Conservation (phyloP, 257 asterid species). For the Catharanthus roseus region DNA sequence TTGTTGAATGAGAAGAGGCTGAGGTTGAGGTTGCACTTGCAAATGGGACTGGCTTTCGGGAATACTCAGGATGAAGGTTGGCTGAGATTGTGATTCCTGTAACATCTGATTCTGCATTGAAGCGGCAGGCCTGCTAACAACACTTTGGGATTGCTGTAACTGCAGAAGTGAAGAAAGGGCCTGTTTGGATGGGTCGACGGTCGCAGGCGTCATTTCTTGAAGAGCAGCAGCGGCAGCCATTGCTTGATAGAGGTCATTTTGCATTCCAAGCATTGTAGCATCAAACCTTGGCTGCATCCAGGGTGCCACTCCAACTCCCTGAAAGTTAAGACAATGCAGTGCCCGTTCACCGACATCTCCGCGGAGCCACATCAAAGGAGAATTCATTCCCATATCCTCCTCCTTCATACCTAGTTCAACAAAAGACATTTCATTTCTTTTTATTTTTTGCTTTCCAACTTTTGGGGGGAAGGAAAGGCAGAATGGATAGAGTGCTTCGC, state of each 20-base stretch:
- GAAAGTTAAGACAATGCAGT: conserved; percentile 47
- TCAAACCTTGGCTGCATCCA: conserved; percentile 70
- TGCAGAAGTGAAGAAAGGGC: conserved; percentile 42
- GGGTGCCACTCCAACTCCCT: conserved; percentile 54
- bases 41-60: conserved; percentile 29
- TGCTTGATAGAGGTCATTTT: conserved; percentile 63
- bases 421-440: background rate
- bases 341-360: conserved; percentile 47
- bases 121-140: conserved; percentile 20
- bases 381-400: conserved; percentile 52
- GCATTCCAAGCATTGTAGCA: conserved; percentile 43
- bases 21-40: conserved; percentile 30
- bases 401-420: conserved; percentile 44
- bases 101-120: conserved; percentile 39
- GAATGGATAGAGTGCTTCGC: background rate
- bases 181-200: conserved; percentile 63
- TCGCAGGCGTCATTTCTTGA: conserved; percentile 44
- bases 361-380: conserved; percentile 52
- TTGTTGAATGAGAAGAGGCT: conserved; percentile 35
- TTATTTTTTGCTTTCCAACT: background rate
- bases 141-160: conserved; percentile 44
- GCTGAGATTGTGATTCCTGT: conserved; percentile 37
- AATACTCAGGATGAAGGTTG: conserved; percentile 34
- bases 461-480: background rate
- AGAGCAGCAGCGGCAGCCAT: conserved; percentile 58